Conservation (phyloP, 805 yeast species). For the Kuraishia capsulata region DNA sequence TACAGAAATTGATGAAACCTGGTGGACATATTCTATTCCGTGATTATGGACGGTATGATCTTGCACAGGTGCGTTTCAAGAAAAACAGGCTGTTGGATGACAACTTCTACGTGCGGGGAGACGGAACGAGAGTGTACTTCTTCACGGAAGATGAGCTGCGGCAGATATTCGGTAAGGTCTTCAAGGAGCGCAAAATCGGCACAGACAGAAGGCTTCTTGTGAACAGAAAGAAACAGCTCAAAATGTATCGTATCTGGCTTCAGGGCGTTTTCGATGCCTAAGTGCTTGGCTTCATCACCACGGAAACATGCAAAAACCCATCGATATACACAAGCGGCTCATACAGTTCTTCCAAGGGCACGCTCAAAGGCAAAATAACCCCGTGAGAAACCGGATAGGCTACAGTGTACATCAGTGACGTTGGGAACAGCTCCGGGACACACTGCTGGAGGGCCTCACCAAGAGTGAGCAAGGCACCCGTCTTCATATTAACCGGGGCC, state of each 20-base stretch:
- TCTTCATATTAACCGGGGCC: constrained; percentile 2
- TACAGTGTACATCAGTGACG: constrained; percentile 22
- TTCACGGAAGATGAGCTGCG: constrained; percentile 90
- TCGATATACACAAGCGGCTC: constrained; percentile 41
- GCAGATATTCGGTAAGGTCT: constrained; percentile 55
- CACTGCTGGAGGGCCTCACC: constrained; percentile 28
- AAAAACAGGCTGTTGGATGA: constrained; percentile 81
- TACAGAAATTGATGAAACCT: constrained; percentile 71
- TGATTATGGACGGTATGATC: constrained; percentile 92
- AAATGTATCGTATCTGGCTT: constrained; percentile 96
- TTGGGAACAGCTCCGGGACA: constrained; percentile 39
- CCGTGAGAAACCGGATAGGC: constrained; percentile 49
- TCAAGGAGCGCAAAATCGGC: constrained; percentile 68
- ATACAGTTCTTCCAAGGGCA: constrained; percentile 38
- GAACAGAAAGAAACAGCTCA: constrained; percentile 82
- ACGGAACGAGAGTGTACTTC: constrained; percentile 95
- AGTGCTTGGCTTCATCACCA: constrained; percentile 19
- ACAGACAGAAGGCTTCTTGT: constrained; percentile 88
- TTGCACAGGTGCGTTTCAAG: constrained; percentile 92
- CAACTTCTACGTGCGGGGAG: constrained; percentile 93
- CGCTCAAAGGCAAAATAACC: constrained; percentile 32
- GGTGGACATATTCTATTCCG: constrained; percentile 87
- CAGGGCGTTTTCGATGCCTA: constrained; percentile 71
- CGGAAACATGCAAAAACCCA: constrained; percentile 53
- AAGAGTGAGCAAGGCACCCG: constrained; percentile 17